Conservation (phyloP, 1,284 basidiomycete genomes). For the Earliella scabrosa region DNA sequence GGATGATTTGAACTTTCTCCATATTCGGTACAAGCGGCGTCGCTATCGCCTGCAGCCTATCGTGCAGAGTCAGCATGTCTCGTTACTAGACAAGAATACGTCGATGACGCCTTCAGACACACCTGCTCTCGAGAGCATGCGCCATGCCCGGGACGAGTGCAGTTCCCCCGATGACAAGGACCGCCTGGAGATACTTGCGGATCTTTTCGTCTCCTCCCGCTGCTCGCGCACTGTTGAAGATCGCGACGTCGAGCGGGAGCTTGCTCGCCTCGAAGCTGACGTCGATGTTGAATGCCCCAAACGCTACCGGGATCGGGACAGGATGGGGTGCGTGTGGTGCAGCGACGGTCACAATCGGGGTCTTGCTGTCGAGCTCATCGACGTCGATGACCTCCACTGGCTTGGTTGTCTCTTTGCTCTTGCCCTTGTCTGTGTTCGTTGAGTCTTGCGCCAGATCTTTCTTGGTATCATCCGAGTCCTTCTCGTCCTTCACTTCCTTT, state of each 20-base stretch:
- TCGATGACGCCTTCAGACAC: constrained; percentile 20
- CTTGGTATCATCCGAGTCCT: neutral
- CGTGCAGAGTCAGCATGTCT: neutral
- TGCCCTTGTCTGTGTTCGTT: constrained; percentile 2
- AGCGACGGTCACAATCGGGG: constrained; percentile 7
- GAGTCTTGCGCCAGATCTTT: neutral
- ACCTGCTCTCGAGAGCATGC: constrained; percentile 82
- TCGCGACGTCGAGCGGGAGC: constrained; percentile 91
- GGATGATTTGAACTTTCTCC: constrained; percentile 88
- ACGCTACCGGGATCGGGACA: constrained; percentile 26
- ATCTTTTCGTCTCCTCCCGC: constrained; percentile 89
- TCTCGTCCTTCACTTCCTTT: constrained; percentile 1
- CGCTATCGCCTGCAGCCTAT: constrained; percentile 78
- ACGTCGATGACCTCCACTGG: constrained; percentile 52
- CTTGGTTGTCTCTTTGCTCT: neutral
- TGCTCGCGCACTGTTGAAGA: constrained; percentile 89
- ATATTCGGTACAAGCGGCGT: constrained; percentile 81
- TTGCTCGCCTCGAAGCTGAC: constrained; percentile 87
- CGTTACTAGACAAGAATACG: no score
- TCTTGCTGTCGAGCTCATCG: constrained; percentile 50
- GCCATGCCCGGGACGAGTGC: constrained; percentile 76
- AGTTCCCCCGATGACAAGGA: constrained; percentile 88
- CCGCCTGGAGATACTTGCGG: constrained; percentile 86
- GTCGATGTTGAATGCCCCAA: constrained; percentile 61
- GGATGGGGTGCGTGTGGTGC: constrained; percentile 17